Base-by-base conservation (phyloP, 2,329 filamentous ascomycete species). In the Alternaria infectoria region DNA sequence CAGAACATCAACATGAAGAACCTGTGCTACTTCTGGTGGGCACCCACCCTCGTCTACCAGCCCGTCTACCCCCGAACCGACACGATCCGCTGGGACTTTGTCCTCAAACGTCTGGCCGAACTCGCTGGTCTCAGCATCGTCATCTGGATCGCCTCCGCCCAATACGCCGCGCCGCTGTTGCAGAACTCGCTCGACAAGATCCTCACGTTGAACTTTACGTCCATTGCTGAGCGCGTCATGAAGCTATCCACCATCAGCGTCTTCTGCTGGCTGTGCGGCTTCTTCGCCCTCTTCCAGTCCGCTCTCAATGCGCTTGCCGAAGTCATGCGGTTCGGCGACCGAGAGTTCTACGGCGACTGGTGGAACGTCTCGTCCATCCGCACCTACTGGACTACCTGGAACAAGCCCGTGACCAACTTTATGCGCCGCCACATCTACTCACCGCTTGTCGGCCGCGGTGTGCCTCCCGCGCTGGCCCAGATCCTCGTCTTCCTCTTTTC, bases 291-390 rank as follows among this genome's bases (percentile, higher is more conserved):
- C 13, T 99, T 99, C 83, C 96, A 99, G 77, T 95, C 92, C 2
- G 90, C 92, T 65, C 84, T 99, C 54, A 99, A 99, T 75, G 93
- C 93, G 0, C 84, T 98, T 19, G 95, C 95, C 4, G 96, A 99
- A 79, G 83, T 98, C 12, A 91, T 93, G 84, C 87, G 88, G 46
- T 99, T 99, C 74, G 96, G 91, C 17, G 96, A 99, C 78, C 88
- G 96, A 28, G 91, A 94, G 56, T 99, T 99, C 80, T 99, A 99
- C 80, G 91, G 92, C 40, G 93, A 97, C 75, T 99, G 96, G 96
- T 99, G 96, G 96, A 99, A 99, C 77, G 78, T 79, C 3, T 73
- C 90, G 58, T 93, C 90, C 69, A 85, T 98, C 7, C 92, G 94
- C 32, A 87, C 87, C 5, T 99, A 99, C 83, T 97, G 95, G 95